These are phyloP conservation scores for Zygnema circumcarinatum DNA, from an alignment of 139 green algal genomes.

Conservation along the genomic window DNA sequence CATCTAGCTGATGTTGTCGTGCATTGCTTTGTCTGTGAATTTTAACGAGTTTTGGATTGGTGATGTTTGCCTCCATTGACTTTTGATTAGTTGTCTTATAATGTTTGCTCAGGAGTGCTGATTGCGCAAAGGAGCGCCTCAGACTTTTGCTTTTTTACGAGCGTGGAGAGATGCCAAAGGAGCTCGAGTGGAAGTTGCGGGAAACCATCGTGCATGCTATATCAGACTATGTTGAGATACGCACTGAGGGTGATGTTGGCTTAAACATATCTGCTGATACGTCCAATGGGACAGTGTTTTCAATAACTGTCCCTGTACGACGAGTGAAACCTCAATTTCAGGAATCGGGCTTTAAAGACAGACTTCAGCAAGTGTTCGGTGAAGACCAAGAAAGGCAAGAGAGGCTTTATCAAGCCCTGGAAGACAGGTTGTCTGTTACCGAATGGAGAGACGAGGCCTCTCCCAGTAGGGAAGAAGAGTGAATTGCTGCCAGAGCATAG, in stretches of 20 bases:
- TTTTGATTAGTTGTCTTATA: too few species aligned
- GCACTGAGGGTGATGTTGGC: conserved; percentile 65
- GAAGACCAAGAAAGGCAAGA: background rate
- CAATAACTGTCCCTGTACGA: conserved; percentile 83
- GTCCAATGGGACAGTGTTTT: conserved; percentile 86
- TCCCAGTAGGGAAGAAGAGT: background rate
- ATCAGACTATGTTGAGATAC: conserved; percentile 38
- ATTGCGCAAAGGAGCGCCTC: conserved; percentile 29
- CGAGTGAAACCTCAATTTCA: conserved; percentile 77
- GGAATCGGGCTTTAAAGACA: background rate
- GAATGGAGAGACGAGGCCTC: background rate
- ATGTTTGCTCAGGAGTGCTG: background rate
- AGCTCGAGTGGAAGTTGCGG: background rate
- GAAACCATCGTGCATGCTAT: conserved; percentile 29
- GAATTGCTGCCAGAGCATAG: too few species aligned
- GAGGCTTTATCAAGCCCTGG: background rate
- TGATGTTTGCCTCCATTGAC: too few species aligned
- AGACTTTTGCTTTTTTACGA: conserved; percentile 33
- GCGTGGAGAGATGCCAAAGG: conserved; percentile 12
- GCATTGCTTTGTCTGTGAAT: too few species aligned
- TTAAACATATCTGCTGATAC: conserved; percentile 74
- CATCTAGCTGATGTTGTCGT: too few species aligned
- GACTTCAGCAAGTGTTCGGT: background rate
- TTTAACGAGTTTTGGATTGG: too few species aligned
- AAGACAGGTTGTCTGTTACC: background rate